Conservation (phyloP, 2,329 filamentous ascomycete species). For the Penicillium brasilianum region DNA sequence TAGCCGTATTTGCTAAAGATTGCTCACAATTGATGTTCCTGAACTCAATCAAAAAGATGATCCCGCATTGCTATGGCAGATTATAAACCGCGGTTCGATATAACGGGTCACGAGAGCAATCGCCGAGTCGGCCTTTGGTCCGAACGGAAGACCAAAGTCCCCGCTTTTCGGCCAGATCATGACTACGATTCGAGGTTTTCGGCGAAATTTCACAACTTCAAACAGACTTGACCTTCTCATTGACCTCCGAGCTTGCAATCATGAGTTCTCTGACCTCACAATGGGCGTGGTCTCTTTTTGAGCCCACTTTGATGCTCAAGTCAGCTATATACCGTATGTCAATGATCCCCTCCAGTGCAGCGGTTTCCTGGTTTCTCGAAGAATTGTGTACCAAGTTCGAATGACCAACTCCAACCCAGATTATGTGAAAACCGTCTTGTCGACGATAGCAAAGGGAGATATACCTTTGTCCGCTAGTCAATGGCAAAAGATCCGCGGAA, state of each 20-base stretch:
- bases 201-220: neutral
- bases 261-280: neutral
- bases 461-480: neutral
- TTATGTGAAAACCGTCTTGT: slow-evolving; percentile 1
- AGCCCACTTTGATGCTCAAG: slow-evolving; percentile 2
- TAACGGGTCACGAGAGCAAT: no score
- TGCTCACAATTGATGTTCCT: no score
- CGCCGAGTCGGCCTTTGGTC: slow-evolving; percentile 4
- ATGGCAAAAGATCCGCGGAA: slow-evolving; percentile 3
- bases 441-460: neutral
- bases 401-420: neutral
- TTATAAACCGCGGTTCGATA: neutral
- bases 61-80: no score
- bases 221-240: neutral
- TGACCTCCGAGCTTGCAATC: neutral
- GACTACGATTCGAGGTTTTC: no score
- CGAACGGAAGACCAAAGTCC: neutral
- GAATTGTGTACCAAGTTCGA: neutral
- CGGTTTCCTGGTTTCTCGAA: neutral
- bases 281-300: slow-evolving; percentile 2
- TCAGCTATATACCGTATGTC: neutral
- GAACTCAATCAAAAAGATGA: no score
- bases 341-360: no score
- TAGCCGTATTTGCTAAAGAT: no score
- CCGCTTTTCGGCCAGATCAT: slow-evolving; percentile 1